Percentiles rank a stretch among this genome's conserved stretches.
These are phyloP conservation scores for Melanogaster broomeanus DNA, from an alignment of 768 basidiomycete genomes.

Conservation along the genomic window DNA sequence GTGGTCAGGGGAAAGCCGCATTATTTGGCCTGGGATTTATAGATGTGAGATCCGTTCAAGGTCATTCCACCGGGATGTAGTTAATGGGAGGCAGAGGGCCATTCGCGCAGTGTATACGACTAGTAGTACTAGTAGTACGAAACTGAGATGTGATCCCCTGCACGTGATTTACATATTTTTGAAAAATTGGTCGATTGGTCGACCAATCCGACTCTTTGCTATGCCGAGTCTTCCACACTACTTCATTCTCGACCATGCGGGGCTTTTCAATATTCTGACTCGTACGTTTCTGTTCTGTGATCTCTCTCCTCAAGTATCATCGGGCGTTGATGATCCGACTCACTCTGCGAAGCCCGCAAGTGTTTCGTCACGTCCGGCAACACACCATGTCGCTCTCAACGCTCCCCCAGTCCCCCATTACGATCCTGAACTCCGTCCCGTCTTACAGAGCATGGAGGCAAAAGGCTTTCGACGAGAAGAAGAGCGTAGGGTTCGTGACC, in stretches of 20 bases:
- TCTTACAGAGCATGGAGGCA: constrained; percentile 75
- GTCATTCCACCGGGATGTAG: too few species aligned
- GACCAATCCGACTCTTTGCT: too few species aligned
- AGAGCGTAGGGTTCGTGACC: constrained; percentile 92
- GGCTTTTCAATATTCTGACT: background rate
- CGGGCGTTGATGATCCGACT: constrained; percentile 10
- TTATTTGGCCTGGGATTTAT: constrained; percentile 39
- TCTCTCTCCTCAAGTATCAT: background rate
- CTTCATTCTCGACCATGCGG: background rate
- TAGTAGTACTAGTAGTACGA: too few species aligned
- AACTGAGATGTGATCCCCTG: too few species aligned
- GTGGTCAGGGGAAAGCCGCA: constrained; percentile 37
- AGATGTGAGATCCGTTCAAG: too few species aligned
- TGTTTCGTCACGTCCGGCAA: background rate
- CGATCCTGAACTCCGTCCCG: constrained; percentile 58
- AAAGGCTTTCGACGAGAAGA: constrained; percentile 53
- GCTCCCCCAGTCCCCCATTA: constrained; percentile 38
- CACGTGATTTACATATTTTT: too few species aligned
- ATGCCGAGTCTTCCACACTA: too few species aligned
- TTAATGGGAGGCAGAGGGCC: too few species aligned
- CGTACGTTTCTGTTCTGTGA: background rate
- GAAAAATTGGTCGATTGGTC: too few species aligned
- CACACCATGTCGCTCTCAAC: constrained; percentile 19
- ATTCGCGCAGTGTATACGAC: too few species aligned
- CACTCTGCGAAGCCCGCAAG: constrained; percentile 3